A percentile compares a stretch with the other conserved stretches of the same genome.
These are phyloP conservation scores for Candida succiphila DNA, from an alignment of 805 yeast species.

Conservation along the genomic window DNA sequence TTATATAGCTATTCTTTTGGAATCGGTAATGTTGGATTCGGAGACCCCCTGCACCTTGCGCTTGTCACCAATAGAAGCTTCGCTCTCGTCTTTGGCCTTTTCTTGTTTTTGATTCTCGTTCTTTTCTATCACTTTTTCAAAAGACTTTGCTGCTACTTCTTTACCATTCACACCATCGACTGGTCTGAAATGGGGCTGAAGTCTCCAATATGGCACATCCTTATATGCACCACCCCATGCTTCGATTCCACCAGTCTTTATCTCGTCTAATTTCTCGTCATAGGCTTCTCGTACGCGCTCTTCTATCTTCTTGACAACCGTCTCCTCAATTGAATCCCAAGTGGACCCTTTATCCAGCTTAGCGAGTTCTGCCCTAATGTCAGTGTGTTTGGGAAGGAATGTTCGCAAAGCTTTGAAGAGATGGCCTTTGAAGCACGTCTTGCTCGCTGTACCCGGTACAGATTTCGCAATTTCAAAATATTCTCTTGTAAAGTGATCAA, in stretches of 20 bases:
- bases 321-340: constrained; percentile 34
- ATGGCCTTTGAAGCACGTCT: constrained; percentile 83
- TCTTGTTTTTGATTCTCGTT: constrained; percentile 3
- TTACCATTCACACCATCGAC: constrained; percentile 69
- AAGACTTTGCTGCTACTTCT: constrained; percentile 17
- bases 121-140: constrained; percentile 10
- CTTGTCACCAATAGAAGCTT: too few species aligned
- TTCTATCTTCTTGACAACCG: constrained; percentile 59
- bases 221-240: constrained; percentile 82
- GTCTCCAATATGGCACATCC: constrained; percentile 87
- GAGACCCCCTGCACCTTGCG: too few species aligned
- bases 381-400: constrained; percentile 70
- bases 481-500: constrained; percentile 74
- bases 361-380: constrained; percentile 68
- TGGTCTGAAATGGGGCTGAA: constrained; percentile 90
- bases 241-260: constrained; percentile 37
- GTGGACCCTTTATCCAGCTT: constrained; percentile 25
- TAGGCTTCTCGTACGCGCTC: constrained; percentile 48
- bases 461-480: constrained; percentile 73
- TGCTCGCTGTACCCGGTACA: constrained; percentile 62
- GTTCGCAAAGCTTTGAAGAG: constrained; percentile 78
- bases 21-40: too few species aligned
- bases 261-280: constrained; percentile 39
- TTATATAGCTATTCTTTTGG: too few species aligned
- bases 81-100: constrained; percentile 2